Evolutionary conservation across 768 basidiomycete genomes (phyloP).

Genomic region (Amanita rubescens): DNA sequence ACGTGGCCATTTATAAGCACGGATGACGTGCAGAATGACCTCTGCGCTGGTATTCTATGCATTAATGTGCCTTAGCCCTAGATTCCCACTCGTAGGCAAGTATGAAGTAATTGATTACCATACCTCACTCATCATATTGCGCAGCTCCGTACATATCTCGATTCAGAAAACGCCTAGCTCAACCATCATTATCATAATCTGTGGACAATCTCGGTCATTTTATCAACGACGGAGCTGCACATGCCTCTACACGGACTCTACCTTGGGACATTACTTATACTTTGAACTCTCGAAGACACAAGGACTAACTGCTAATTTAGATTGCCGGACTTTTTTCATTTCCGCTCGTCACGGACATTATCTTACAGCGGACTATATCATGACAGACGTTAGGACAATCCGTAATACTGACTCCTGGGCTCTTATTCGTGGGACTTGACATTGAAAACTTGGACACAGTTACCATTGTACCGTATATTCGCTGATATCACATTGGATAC

Average conservation of each 20-base stretch:
- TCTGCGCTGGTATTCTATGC: conserved; percentile 54
- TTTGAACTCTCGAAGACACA: neutral
- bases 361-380: too few relatives aligned
- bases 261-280: neutral
- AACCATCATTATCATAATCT: conserved; percentile 9
- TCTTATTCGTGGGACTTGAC: too few relatives aligned
- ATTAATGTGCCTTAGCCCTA: conserved; percentile 51
- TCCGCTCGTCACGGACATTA: neutral
- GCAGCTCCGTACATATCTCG: conserved; percentile 32
- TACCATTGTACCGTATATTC: neutral
- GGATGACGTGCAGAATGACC: conserved; percentile 54
- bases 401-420: neutral
- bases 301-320: conserved; percentile 2
- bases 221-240: too few relatives aligned
- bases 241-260: neutral
- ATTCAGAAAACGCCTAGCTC: conserved; percentile 34
- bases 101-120: too few relatives aligned
- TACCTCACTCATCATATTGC: too few relatives aligned
- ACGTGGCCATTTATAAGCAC: conserved; percentile 56
- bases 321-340: neutral
- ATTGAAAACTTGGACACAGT: too few relatives aligned
- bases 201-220: too few relatives aligned
- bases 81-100: too few relatives aligned
- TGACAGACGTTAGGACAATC: neutral
- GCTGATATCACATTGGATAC: conserved; percentile 1